phyloP scores from a whole-genome alignment of 208 protist genomes.

The Crithidia thermophila region DNA sequence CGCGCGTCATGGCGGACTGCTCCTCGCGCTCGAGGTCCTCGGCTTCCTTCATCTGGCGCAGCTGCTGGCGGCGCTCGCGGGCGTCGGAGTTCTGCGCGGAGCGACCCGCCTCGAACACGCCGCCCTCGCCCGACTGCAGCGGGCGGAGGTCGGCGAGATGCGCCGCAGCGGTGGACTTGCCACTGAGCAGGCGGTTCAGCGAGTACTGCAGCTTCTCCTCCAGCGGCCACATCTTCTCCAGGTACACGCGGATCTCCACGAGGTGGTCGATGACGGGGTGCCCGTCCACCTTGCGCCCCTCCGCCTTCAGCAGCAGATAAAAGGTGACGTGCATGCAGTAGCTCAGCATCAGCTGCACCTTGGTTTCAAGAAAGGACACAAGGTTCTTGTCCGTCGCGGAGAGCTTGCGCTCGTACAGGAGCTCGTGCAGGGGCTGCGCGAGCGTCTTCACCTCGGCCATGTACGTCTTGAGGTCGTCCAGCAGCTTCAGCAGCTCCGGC shows the following conservation, averaged over 20 bases:
- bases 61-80: constrained; percentile 65
- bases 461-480: constrained; percentile 87
- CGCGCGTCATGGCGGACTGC: constrained; percentile 79
- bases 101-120: constrained; percentile 39
- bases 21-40: constrained; percentile 88
- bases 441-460: constrained; percentile 87
- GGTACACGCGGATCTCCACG: constrained; percentile 92
- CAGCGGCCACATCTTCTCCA: constrained; percentile 95
- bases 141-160: constrained; percentile 74
- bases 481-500: constrained; percentile 90
- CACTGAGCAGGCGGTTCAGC: constrained; percentile 93
- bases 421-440: constrained; percentile 78
- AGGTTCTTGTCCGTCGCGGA: constrained; percentile 78
- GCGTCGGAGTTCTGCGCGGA: constrained; percentile 47
- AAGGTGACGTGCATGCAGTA: constrained; percentile 97
- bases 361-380: constrained; percentile 89
- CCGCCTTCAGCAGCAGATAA: constrained; percentile 93
- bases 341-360: constrained; percentile 94
- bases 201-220: constrained; percentile 97
- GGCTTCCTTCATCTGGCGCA: constrained; percentile 65
- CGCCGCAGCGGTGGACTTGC: constrained; percentile 67
- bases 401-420: constrained; percentile 82
- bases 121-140: constrained; percentile 39
- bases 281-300: constrained; percentile 90
- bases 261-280: constrained; percentile 95